Conservation (phyloP, 352 stramenopile genomes). For the Phytophthora pinifolia region DNA sequence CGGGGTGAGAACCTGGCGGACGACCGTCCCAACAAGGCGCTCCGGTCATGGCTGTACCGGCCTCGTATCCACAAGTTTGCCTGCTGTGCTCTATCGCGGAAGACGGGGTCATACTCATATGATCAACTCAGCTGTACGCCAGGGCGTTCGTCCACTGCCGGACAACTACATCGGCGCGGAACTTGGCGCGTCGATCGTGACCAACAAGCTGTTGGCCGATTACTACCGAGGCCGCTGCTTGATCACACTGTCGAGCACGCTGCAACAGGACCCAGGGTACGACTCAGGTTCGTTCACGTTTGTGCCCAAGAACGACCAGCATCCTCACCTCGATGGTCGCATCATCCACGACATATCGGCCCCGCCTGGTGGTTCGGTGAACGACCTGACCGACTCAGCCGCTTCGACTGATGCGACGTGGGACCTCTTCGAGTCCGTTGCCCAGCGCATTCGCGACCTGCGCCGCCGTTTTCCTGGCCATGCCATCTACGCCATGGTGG, state of each 20-base stretch:
- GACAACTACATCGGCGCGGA: not conserved
- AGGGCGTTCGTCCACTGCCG: not conserved
- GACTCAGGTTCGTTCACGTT: conserved; percentile 5
- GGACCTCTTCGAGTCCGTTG: not conserved
- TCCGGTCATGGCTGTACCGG: not conserved
- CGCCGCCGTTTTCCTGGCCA: not conserved
- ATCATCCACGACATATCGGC: conserved; percentile 6
- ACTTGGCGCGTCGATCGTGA: too few species aligned
- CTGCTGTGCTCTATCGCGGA: not conserved
- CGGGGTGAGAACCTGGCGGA: not conserved
- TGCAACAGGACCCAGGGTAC: conserved; percentile 1
- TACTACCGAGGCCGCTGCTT: too few species aligned
- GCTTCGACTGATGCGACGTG: not conserved
- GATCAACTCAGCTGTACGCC: too few species aligned
- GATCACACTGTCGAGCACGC: too few species aligned
- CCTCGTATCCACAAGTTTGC: not conserved
- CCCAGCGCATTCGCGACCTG: not conserved
- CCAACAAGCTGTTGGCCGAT: too few species aligned
- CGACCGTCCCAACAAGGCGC: conserved; percentile 1
- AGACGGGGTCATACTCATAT: not conserved
- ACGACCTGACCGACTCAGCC: not conserved
- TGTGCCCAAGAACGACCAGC: conserved; percentile 5
- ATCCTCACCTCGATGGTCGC: not conserved
- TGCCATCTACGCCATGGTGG: conserved; percentile 1
- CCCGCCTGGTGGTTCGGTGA: not conserved